Evolutionary conservation across 164 flowering plant genomes (phyloP).

Genomic region (Brasenia schreberi): DNA sequence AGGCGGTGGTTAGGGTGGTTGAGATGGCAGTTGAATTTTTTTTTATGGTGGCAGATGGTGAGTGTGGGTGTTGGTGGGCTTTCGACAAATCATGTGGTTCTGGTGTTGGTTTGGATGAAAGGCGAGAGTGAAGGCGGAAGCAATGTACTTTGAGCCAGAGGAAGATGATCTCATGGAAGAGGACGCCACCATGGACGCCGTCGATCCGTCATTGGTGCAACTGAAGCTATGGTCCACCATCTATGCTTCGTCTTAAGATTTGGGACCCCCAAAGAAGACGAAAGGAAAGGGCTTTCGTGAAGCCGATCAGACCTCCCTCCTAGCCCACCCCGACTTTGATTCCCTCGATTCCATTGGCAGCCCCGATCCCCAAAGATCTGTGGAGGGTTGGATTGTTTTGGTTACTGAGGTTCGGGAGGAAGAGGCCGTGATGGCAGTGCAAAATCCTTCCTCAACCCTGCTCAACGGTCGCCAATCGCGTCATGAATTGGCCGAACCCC

Average conservation of each 20-base stretch:
- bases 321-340: conserved; percentile 59
- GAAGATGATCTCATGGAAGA: conserved; percentile 97
- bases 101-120: not conserved
- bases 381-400: conserved; percentile 92
- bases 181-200: conserved; percentile 56
- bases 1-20: no score
- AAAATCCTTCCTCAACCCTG: no score
- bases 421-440: no score
- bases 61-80: no score
- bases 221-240: conserved; percentile 79
- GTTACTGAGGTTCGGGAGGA: conserved; percentile 92
- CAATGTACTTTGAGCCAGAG: conserved; percentile 85
- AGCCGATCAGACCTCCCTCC: conserved; percentile 40
- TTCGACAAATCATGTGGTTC: no score
- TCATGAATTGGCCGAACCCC: no score
- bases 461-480: no score
- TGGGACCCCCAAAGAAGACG: conserved; percentile 37
- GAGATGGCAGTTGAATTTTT: no score
- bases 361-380: conserved; percentile 75
- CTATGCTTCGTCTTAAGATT: conserved; percentile 37
- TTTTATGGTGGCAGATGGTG: no score
- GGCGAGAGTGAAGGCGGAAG: conserved; percentile 61
- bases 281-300: conserved; percentile 84
- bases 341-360: conserved; percentile 63
- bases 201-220: conserved; percentile 41